Evolutionary conservation across 495 filamentous ascomycete species (phyloP).

Genomic region (Penicillium robsamsonii): DNA sequence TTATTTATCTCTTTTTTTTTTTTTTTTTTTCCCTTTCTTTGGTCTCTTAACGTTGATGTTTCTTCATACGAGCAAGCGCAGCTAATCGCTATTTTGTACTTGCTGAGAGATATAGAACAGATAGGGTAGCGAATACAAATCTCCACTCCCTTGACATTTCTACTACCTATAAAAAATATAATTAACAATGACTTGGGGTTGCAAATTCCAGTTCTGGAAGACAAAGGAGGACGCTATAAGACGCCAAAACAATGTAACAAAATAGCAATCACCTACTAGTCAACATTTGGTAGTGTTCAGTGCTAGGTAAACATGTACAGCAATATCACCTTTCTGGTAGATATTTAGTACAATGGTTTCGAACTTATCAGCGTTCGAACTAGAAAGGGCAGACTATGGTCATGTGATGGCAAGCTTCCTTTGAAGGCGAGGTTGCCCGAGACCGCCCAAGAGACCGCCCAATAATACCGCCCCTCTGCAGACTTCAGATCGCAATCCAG

Average conservation of each 20-base stretch:
- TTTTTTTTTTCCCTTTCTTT: slow-evolving; percentile 6
- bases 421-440: slow-evolving; percentile 3
- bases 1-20: neutral
- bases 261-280: neutral
- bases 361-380: neutral
- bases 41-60: neutral
- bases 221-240: neutral
- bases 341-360: neutral
- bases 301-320: no score
- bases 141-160: slow-evolving; percentile 21
- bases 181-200: neutral
- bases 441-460: neutral
- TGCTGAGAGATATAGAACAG: slow-evolving; percentile 2
- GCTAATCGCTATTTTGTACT: neutral
- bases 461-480: neutral
- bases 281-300: no score
- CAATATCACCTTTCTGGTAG: no score
- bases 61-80: neutral
- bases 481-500: slow-evolving; percentile 7
- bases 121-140: slow-evolving; percentile 15
- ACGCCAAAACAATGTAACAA: neutral
- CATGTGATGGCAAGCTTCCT: slow-evolving; percentile 4
- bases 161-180: neutral
- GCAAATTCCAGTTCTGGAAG: neutral
- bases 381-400: neutral